Evolutionary conservation across 2,329 filamentous ascomycete species (phyloP).

Genomic region (Elsinoe necatrix): DNA sequence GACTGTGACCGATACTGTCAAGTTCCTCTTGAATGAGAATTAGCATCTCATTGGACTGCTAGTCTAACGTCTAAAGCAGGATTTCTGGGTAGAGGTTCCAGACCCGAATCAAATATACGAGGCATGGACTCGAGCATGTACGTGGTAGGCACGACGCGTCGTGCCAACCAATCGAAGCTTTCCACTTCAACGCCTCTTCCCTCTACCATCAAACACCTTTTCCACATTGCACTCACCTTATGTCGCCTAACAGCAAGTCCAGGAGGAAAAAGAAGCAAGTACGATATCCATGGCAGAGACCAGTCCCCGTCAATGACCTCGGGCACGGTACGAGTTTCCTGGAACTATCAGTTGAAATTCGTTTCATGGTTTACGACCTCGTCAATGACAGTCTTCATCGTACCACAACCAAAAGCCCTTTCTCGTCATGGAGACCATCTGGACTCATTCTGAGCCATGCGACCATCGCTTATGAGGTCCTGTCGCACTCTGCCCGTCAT

Average conservation of each 20-base stretch:
- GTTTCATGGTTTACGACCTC: neutral
- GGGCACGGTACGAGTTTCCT: neutral
- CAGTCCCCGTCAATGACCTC: neutral
- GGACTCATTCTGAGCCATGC: neutral
- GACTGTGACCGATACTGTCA: too few species aligned
- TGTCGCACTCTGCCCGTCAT: neutral
- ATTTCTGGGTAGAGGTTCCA: too few species aligned
- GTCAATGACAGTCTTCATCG: neutral
- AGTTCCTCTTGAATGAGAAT: too few species aligned
- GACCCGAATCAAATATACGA: too few species aligned
- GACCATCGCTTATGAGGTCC: neutral
- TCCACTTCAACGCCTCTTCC: neutral
- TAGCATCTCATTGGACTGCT: too few species aligned
- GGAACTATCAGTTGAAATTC: conserved; percentile 2
- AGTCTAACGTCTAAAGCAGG: too few species aligned
- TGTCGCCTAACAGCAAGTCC: neutral
- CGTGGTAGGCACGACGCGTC: too few species aligned
- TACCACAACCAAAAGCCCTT: neutral
- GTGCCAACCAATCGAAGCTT: too few species aligned
- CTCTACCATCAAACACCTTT: neutral
- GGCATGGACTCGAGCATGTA: too few species aligned
- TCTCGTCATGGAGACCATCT: neutral
- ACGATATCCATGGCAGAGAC: neutral
- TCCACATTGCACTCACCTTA: too few species aligned
- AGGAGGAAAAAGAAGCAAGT: neutral